These are phyloP conservation scores for Stevia rebaudiana DNA, from an alignment of 140 eudicot species.

Conservation along the genomic window DNA sequence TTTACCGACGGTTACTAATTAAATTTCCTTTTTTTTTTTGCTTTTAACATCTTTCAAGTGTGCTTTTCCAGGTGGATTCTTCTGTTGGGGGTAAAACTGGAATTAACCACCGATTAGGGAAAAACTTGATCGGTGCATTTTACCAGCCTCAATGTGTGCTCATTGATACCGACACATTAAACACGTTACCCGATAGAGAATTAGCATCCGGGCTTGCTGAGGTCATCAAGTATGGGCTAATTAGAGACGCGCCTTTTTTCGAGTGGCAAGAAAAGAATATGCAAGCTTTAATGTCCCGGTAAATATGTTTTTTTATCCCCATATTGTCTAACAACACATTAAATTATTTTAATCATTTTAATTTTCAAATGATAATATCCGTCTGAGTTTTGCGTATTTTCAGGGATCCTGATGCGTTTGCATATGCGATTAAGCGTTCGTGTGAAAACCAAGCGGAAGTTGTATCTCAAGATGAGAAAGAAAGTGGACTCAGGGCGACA, in stretches of 20 bases:
- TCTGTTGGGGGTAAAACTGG: conserved; percentile 99
- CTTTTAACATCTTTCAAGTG: background rate
- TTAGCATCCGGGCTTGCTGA: conserved; percentile 97
- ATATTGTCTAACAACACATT: background rate
- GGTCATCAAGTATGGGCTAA: conserved; percentile 85
- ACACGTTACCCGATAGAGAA: conserved; percentile 92
- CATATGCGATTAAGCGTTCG: conserved; percentile 91
- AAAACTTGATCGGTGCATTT: conserved; percentile 93
- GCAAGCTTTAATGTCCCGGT: conserved; percentile 76
- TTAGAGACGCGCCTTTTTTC: conserved; percentile 81
- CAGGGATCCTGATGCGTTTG: conserved; percentile 81
- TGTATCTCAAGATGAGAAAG: conserved; percentile 89
- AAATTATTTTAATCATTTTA: background rate
- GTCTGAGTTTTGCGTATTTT: background rate
- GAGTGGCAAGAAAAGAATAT: conserved; percentile 99
- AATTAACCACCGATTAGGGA: conserved; percentile 82
- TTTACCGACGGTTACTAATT: background rate
- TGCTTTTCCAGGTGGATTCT: conserved; percentile 70
- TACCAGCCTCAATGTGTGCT: conserved; percentile 98
- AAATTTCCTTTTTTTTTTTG: background rate
- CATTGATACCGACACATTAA: conserved; percentile 84
- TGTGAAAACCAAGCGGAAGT: conserved; percentile 95
- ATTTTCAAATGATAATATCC: background rate
- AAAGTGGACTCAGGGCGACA: conserved; percentile 88
- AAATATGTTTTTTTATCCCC: background rate